A percentile compares a stretch with the other conserved stretches of the same genome.
Conservation (phyloP, 139 green algal genomes). For the Parachlorella kessleri region DNA sequence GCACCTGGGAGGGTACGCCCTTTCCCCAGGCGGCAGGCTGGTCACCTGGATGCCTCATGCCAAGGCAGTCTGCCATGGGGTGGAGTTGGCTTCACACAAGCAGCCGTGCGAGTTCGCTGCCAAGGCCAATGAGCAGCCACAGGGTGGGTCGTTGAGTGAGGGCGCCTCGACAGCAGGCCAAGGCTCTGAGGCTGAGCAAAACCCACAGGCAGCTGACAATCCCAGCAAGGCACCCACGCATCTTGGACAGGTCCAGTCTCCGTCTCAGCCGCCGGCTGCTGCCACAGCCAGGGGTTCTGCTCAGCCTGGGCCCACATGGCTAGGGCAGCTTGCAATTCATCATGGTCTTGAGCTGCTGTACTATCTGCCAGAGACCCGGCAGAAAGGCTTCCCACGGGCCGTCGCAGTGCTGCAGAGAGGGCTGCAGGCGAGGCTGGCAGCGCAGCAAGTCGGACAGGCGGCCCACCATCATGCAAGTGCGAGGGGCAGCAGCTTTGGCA, state of each 20-base stretch:
- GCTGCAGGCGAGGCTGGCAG: background rate
- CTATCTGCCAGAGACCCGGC: slow-evolving; percentile 12
- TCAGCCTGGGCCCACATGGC: background rate
- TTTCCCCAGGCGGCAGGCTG: slow-evolving; percentile 20
- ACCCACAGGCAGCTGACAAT: background rate
- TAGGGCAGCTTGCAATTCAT: background rate
- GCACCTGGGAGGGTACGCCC: background rate
- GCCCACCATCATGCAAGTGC: background rate
- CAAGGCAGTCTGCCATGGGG: too few species aligned
- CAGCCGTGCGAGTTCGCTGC: too few species aligned
- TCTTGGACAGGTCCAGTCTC: too few species aligned
- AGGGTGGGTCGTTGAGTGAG: background rate
- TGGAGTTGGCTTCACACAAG: too few species aligned
- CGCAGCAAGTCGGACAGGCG: background rate
- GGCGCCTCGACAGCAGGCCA: too few species aligned
- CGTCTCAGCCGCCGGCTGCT: too few species aligned
- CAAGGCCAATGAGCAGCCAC: background rate
- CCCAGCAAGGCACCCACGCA: background rate
- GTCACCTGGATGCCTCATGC: slow-evolving; percentile 21
- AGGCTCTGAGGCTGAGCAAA: too few species aligned
- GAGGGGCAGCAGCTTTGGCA: too few species aligned
- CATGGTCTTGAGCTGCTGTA: slow-evolving; percentile 7
- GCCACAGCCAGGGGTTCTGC: too few species aligned
- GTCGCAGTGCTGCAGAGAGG: slow-evolving; percentile 4
- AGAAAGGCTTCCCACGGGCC: slow-evolving; percentile 7